These are phyloP conservation scores for Dipteronia dyeriana DNA, from an alignment of 345 rosid genomes.

Conservation along the genomic window DNA sequence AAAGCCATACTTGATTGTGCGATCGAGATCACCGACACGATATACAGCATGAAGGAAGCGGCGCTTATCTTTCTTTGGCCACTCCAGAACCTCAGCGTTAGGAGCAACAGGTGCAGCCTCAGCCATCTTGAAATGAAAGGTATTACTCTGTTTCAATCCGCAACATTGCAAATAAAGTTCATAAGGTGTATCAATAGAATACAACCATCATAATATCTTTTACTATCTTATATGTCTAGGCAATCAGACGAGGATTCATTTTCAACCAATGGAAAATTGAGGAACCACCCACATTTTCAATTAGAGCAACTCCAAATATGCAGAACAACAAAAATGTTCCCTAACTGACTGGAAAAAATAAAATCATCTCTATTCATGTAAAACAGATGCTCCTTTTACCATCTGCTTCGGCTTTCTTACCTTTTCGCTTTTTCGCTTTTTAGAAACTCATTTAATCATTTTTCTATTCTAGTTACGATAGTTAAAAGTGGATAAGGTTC, in stretches of 20 bases:
- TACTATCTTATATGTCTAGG: neutral
- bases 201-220: neutral
- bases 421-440: too few relatives aligned
- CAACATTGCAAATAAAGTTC: neutral
- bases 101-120: slow-evolving; percentile 47
- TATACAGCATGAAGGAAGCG: slow-evolving; percentile 88
- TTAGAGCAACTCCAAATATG: neutral
- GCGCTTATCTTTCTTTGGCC: slow-evolving; percentile 91
- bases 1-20: slow-evolving; percentile 69
- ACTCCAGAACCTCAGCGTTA: slow-evolving; percentile 64
- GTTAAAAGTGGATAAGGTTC: too few relatives aligned
- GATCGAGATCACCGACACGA: slow-evolving; percentile 90
- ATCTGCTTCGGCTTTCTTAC: too few relatives aligned
- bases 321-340: too few relatives aligned
- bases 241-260: neutral
- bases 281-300: neutral
- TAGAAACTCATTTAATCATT: too few relatives aligned
- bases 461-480: too few relatives aligned
- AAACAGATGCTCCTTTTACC: neutral
- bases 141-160: neutral
- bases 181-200: neutral
- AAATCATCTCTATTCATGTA: neutral
- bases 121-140: slow-evolving; percentile 40
- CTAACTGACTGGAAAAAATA: too few relatives aligned
- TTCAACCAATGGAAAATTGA: neutral